Conservation (phyloP, 805 yeast genomes). For the Spathaspora gorwiae region DNA sequence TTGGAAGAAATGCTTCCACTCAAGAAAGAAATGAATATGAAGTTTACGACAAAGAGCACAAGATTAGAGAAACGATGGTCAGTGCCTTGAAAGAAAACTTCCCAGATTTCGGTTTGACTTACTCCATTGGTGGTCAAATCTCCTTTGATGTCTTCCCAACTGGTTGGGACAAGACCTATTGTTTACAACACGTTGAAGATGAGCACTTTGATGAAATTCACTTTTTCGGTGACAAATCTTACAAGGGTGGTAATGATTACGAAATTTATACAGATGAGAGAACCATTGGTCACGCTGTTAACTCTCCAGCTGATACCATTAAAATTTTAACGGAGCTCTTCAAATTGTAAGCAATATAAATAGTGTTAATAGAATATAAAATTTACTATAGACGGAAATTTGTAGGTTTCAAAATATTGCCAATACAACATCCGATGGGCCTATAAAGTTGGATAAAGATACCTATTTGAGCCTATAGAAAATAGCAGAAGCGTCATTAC, state of each 20-base stretch:
- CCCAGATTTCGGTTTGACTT: conserved; percentile 81
- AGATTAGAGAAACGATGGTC: conserved; percentile 82
- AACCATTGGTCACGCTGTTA: conserved; percentile 94
- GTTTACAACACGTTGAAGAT: conserved; percentile 82
- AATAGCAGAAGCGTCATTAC: conserved; percentile 57
- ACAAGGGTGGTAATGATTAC: conserved; percentile 97
- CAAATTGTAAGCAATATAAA: conserved; percentile 25
- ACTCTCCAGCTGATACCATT: conserved; percentile 84
- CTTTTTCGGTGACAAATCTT: conserved; percentile 98
- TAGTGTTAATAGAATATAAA: not conserved
- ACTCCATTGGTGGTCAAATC: conserved; percentile 99
- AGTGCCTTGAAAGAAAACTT: conserved; percentile 78
- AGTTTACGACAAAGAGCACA: conserved; percentile 71
- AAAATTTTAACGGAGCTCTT: conserved; percentile 81
- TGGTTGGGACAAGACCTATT: conserved; percentile 99
- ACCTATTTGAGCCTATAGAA: conserved; percentile 42
- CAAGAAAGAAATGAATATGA: conserved; percentile 92
- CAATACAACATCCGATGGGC: too few relatives aligned
- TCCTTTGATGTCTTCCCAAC: conserved; percentile 99
- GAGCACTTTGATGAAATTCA: conserved; percentile 87
- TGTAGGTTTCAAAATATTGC: too few relatives aligned
- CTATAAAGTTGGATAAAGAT: too few relatives aligned
- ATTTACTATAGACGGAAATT: too few relatives aligned
- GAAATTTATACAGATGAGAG: conserved; percentile 91
- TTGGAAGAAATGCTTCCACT: conserved; percentile 96